phyloP scores from a whole-genome alignment of 2,329 filamentous ascomycete genomes.

The Sarocladiaceae sp. region DNA sequence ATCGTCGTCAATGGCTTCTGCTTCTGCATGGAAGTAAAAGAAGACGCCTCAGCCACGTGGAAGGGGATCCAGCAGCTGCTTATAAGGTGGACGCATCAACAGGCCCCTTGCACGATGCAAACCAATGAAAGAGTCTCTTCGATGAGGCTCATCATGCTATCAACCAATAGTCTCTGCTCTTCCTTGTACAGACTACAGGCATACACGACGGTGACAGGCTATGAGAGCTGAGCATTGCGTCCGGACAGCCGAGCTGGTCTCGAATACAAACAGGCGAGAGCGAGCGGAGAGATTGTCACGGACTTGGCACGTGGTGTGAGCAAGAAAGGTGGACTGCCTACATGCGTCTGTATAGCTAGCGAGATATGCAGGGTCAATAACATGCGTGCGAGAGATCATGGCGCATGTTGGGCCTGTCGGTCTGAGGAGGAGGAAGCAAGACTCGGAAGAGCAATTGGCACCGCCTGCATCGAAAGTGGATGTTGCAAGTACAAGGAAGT shows the following conservation, averaged over 20 bases:
- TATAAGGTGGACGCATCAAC: background rate
- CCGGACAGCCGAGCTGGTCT: background rate
- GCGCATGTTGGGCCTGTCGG: too few relatives aligned
- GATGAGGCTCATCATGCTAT: too few relatives aligned
- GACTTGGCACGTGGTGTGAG: background rate
- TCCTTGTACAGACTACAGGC: too few relatives aligned
- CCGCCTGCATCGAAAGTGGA: conserved; percentile 6
- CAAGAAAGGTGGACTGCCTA: background rate
- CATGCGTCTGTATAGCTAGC: background rate
- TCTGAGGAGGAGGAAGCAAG: background rate
- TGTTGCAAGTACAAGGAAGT: background rate
- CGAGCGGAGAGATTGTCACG: background rate
- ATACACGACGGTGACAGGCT: background rate
- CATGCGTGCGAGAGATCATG: too few relatives aligned
- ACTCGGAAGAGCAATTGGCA: too few relatives aligned
- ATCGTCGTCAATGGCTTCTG: conserved; percentile 8
- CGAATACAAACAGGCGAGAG: too few relatives aligned
- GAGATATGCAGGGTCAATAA: too few relatives aligned
- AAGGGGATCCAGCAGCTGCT: background rate
- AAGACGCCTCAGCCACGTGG: conserved; percentile 2
- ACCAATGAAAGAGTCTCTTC: too few relatives aligned
- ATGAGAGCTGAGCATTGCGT: conserved; percentile 1
- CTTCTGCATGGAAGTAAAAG: background rate
- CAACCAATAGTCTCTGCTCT: too few relatives aligned
- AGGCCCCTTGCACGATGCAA: too few relatives aligned